Percentiles rank a stretch among this genome's conserved stretches.
Evolutionary conservation across 139 green algal genomes (phyloP).

Genomic region (Ettlia oleoabundans): DNA sequence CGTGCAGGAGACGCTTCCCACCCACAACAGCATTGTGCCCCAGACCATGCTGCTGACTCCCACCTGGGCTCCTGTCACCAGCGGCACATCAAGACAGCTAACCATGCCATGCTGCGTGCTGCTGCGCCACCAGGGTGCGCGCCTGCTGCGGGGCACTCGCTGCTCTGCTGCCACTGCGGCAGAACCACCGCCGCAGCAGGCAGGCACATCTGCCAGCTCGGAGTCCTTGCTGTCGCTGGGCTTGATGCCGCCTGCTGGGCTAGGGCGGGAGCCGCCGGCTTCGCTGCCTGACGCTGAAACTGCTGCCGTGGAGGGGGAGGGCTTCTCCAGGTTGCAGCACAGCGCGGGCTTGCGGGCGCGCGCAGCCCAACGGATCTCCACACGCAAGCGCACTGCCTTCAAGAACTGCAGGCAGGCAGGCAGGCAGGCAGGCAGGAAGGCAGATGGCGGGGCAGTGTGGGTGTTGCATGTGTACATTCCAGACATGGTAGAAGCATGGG

Average conservation of each 20-base stretch:
- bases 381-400: constrained; percentile 37
- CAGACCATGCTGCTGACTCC: too few relatives aligned
- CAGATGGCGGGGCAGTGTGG: not conserved
- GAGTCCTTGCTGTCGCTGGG: not conserved
- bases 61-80: not conserved
- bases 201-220: not conserved
- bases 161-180: not conserved
- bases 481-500: too few relatives aligned
- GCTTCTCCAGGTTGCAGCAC: not conserved
- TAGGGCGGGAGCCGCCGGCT: not conserved
- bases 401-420: constrained; percentile 20
- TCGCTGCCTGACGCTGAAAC: not conserved
- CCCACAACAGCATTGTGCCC: too few relatives aligned
- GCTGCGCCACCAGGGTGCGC: constrained; percentile 2
- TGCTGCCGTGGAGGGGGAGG: not conserved
- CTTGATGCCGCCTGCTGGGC: not conserved
- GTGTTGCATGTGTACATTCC: too few relatives aligned
- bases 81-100: not conserved
- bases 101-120: not conserved
- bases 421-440: not conserved
- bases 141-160: constrained; percentile 11
- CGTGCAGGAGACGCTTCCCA: too few relatives aligned
- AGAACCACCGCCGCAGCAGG: constrained; percentile 10
- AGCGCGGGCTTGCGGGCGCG: not conserved
- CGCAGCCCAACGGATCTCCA: constrained; percentile 30